A percentile compares a stretch with the other conserved stretches of the same genome.
Conservation (phyloP, 2,329 filamentous ascomycete species). For the Hawksworthiomyces lignivorus region DNA sequence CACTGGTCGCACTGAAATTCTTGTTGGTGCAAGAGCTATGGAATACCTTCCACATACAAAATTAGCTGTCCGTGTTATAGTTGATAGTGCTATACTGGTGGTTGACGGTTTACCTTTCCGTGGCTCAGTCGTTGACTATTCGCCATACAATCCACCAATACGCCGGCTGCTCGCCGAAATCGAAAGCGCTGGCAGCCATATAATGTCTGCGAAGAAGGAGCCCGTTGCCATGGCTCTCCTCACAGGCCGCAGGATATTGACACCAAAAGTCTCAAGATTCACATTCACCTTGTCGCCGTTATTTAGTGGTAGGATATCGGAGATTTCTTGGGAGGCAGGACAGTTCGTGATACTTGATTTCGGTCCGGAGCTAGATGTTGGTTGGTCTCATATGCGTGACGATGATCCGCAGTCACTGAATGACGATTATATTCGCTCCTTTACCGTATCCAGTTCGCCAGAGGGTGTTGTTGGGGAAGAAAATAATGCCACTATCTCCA, state of each 20-base stretch:
- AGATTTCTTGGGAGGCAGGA: conserved; percentile 52
- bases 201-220: background rate
- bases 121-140: conserved; percentile 49
- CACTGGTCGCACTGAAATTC: conserved; percentile 60
- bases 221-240: conserved; percentile 43
- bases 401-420: conserved; percentile 73
- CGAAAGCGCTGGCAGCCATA: conserved; percentile 1
- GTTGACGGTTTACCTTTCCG: conserved; percentile 59
- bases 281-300: conserved; percentile 31
- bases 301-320: background rate
- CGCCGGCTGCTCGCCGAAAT: conserved; percentile 55
- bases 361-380: conserved; percentile 56
- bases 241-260: conserved; percentile 49
- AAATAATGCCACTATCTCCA: conserved; percentile 27
- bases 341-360: conserved; percentile 77
- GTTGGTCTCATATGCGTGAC: conserved; percentile 78
- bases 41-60: conserved; percentile 60
- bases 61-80: conserved; percentile 60
- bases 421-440: conserved; percentile 77
- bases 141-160: conserved; percentile 73
- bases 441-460: conserved; percentile 65
- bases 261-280: conserved; percentile 61
- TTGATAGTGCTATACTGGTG: conserved; percentile 56
- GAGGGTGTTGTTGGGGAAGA: too few relatives aligned
- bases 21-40: conserved; percentile 56